Evolutionary conservation across 2,329 filamentous ascomycete genomes (phyloP).

Genomic region (Trichoderma koningiopsis): DNA sequence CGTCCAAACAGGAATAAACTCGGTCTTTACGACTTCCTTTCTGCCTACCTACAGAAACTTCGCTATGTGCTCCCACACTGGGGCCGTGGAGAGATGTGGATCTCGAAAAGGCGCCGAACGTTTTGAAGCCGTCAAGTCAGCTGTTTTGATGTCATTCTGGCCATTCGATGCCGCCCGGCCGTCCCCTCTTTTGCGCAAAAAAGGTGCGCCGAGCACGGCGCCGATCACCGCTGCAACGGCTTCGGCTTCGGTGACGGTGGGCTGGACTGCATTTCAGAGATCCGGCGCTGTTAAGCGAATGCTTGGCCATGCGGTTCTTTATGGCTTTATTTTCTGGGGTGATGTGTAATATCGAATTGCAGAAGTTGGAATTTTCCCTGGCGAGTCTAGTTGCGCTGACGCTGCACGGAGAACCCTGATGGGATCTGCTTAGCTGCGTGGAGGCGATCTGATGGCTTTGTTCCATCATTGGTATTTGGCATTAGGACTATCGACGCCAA

Average conservation of each 20-base stretch:
- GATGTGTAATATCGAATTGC: not conserved
- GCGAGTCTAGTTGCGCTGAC: not conserved
- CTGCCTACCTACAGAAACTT: not conserved
- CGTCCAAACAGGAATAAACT: not conserved
- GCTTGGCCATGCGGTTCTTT: not conserved
- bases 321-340: not conserved
- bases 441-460: not conserved
- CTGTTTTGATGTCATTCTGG: not conserved
- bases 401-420: not conserved
- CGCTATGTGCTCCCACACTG: not conserved
- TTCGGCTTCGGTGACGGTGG: slow-evolving; percentile 12
- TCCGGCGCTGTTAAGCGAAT: slow-evolving; percentile 8
- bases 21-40: not conserved
- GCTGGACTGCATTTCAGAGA: not conserved
- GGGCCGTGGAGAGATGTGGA: not conserved
- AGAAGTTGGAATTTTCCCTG: not conserved
- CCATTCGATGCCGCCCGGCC: not conserved
- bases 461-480: not conserved
- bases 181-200: not conserved
- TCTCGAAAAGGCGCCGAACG: not conserved
- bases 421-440: not conserved
- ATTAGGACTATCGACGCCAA: not conserved
- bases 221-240: slow-evolving; percentile 1
- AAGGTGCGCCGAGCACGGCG: slow-evolving; percentile 1
- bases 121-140: not conserved